These are phyloP conservation scores for Floccularia luteovirens DNA, from an alignment of 768 basidiomycete genomes.

Conservation along the genomic window DNA sequence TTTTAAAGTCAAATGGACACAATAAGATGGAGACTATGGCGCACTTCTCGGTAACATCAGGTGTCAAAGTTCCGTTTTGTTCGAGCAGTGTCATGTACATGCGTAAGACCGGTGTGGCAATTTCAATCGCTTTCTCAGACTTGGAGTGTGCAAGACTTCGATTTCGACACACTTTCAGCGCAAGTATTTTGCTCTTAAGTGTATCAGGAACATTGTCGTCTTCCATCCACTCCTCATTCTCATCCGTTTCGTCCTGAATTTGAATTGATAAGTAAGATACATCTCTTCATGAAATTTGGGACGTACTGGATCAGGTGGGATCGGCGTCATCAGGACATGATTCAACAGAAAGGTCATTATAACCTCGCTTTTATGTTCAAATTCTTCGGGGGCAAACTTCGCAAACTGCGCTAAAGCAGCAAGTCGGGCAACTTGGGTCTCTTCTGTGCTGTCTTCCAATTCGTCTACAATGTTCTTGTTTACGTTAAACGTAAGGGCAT, in stretches of 20 bases:
- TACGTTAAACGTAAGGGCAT: background rate
- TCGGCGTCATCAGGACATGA: constrained; percentile 56
- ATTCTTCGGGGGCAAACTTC: constrained; percentile 55
- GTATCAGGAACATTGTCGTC: constrained; percentile 51
- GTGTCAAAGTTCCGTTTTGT: constrained; percentile 54
- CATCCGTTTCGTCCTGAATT: constrained; percentile 51
- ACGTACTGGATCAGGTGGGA: constrained; percentile 36
- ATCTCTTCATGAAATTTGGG: background rate
- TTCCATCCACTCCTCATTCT: constrained; percentile 69
- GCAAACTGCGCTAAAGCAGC: constrained; percentile 73
- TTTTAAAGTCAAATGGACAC: constrained; percentile 4
- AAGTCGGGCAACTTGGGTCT: constrained; percentile 55
- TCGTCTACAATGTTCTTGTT: constrained; percentile 49
- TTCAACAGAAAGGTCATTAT: constrained; percentile 70
- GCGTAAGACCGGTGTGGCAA: constrained; percentile 69
- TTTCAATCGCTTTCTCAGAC: constrained; percentile 51
- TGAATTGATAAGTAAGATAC: constrained; percentile 1
- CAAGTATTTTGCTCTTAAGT: constrained; percentile 63
- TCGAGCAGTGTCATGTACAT: constrained; percentile 70
- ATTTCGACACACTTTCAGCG: constrained; percentile 77
- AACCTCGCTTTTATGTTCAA: constrained; percentile 72
- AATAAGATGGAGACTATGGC: constrained; percentile 1
- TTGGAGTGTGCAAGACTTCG: constrained; percentile 65
- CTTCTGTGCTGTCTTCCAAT: constrained; percentile 38
- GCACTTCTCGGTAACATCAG: constrained; percentile 39